A percentile compares a stretch with the other conserved stretches of the same genome.
phyloP scores from a whole-genome alignment of 768 basidiomycete species.

The Suillus spraguei region DNA sequence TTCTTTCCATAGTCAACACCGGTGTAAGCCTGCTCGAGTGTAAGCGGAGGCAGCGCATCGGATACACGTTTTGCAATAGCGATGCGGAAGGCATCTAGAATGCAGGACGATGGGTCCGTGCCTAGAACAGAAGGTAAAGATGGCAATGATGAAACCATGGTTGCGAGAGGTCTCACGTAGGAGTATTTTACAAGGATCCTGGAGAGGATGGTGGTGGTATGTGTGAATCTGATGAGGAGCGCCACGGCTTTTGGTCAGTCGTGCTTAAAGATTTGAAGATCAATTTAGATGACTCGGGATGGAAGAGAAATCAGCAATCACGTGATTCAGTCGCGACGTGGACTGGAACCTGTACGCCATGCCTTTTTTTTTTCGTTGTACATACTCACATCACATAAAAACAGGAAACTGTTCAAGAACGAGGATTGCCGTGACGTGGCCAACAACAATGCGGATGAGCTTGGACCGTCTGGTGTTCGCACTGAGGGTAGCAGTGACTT shows the following conservation, averaged over 20 bases:
- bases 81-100: conserved; percentile 77
- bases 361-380: no score
- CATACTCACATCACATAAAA: no score
- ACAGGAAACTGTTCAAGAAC: no score
- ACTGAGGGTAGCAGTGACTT: no score
- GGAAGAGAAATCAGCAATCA: background rate
- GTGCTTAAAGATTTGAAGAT: background rate
- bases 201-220: background rate
- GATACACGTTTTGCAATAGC: conserved; percentile 75
- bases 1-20: conserved; percentile 93
- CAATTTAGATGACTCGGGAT: background rate
- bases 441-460: no score
- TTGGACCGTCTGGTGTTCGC: no score
- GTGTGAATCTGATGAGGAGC: background rate
- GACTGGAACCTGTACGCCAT: no score
- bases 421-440: no score
- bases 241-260: background rate
- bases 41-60: conserved; percentile 63
- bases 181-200: background rate
- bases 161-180: conserved; percentile 15
- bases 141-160: conserved; percentile 39
- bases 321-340: background rate
- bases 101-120: conserved; percentile 64
- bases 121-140: conserved; percentile 43
- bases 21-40: conserved; percentile 75